phyloP scores from a whole-genome alignment of 2,329 filamentous ascomycete species.

The Neofusicoccum laricinum region DNA sequence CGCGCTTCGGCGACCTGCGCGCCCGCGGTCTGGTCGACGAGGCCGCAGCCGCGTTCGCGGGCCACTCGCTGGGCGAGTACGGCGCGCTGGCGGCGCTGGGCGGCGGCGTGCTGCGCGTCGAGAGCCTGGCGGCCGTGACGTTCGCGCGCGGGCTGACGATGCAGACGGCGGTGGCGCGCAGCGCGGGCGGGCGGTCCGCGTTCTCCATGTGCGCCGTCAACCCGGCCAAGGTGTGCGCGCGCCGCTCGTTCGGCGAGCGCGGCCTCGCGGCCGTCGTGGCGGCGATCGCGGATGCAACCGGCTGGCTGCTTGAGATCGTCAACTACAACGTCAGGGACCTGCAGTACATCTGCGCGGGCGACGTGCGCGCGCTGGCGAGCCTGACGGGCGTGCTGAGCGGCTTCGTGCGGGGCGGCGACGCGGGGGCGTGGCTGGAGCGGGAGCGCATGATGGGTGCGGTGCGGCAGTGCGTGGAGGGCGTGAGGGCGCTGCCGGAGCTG shows the following conservation, averaged over 20 bases:
- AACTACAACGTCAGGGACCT: slow-evolving; percentile 23
- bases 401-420: neutral
- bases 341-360: slow-evolving; percentile 37
- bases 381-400: slow-evolving; percentile 21
- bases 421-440: neutral
- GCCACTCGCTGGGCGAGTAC: slow-evolving; percentile 23
- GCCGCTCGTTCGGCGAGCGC: slow-evolving; percentile 23
- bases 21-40: slow-evolving; percentile 11
- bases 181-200: slow-evolving; percentile 18
- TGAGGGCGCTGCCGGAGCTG: neutral
- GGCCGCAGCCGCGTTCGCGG: slow-evolving; percentile 14
- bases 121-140: slow-evolving; percentile 22
- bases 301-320: slow-evolving; percentile 22
- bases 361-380: slow-evolving; percentile 20
- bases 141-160: slow-evolving; percentile 24
- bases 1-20: slow-evolving; percentile 15
- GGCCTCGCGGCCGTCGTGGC: slow-evolving; percentile 24
- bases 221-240: slow-evolving; percentile 15
- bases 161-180: slow-evolving; percentile 23
- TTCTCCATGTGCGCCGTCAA: slow-evolving; percentile 25
- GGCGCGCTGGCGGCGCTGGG: slow-evolving; percentile 19
- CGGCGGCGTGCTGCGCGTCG: slow-evolving; percentile 21
- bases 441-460: neutral
- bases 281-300: slow-evolving; percentile 19
- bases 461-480: neutral